A percentile compares a stretch with the other conserved stretches of the same genome.
Evolutionary conservation across 1,284 basidiomycete genomes (phyloP).

Genomic region (Austropuccinia psidii): DNA sequence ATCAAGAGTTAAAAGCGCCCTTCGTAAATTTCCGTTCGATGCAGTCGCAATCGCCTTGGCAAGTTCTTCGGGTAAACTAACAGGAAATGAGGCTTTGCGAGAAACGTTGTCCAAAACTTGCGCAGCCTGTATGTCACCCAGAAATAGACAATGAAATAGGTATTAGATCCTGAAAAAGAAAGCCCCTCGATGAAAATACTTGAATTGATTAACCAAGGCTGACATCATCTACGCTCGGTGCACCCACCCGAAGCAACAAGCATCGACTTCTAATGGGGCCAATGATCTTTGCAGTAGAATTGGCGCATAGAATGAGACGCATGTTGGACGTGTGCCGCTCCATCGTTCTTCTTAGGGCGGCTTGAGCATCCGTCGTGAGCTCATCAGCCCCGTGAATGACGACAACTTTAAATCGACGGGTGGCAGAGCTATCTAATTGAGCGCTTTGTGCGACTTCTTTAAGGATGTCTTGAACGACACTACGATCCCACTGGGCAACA

Average conservation of each 20-base stretch:
- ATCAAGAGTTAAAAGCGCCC: slow-evolving; percentile 88
- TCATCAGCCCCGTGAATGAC: slow-evolving; percentile 97
- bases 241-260: slow-evolving; percentile 83
- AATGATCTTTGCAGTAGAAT: slow-evolving; percentile 91
- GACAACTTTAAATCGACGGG: slow-evolving; percentile 97
- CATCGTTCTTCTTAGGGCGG: slow-evolving; percentile 94
- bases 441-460: slow-evolving; percentile 99
- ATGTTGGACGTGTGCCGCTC: slow-evolving; percentile 99
- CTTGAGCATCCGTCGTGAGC: slow-evolving; percentile 89
- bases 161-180: not conserved
- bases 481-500: slow-evolving; percentile 88
- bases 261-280: slow-evolving; percentile 95
- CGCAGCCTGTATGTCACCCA: slow-evolving; percentile 56
- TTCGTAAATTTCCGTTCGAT: slow-evolving; percentile 82
- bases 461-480: slow-evolving; percentile 91
- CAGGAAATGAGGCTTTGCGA: slow-evolving; percentile 66
- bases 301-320: slow-evolving; percentile 95
- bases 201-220: not conserved
- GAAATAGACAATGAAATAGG: not conserved
- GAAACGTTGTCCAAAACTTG: slow-evolving; percentile 72
- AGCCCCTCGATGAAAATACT: too few species aligned
- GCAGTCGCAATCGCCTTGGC: slow-evolving; percentile 67
- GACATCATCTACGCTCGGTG: slow-evolving; percentile 64
- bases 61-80: slow-evolving; percentile 63
- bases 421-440: slow-evolving; percentile 90